These are phyloP conservation scores for Starmerella kuoi DNA, from an alignment of 805 yeast genomes.

Conservation along the genomic window DNA sequence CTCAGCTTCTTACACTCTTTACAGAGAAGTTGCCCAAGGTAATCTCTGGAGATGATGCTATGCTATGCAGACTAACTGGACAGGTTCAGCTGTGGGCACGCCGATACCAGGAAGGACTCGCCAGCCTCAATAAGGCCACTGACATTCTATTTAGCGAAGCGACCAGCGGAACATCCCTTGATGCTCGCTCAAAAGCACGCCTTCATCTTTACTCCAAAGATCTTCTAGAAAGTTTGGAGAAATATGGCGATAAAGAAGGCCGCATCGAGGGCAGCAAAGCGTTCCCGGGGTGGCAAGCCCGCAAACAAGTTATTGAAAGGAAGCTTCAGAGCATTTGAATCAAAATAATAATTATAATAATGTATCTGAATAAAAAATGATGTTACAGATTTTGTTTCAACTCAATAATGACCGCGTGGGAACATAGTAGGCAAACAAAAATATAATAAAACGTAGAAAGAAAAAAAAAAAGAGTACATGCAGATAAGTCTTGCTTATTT, in stretches of 20 bases:
- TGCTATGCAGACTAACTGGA: conserved; percentile 76
- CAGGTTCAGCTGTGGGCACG: conserved; percentile 76
- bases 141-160: conserved; percentile 13
- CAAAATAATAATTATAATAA: too few relatives aligned
- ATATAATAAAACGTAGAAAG: too few relatives aligned
- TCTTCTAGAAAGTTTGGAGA: conserved; percentile 6
- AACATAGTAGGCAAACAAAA: too few relatives aligned
- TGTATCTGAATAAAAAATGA: too few relatives aligned
- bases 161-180: background rate
- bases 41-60: conserved; percentile 44
- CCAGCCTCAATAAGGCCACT: conserved; percentile 75
- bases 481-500: too few relatives aligned
- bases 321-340: background rate
- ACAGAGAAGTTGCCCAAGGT: conserved; percentile 56
- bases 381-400: too few relatives aligned
- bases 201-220: conserved; percentile 12
- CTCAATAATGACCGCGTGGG: too few relatives aligned
- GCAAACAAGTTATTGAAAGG: conserved; percentile 23
- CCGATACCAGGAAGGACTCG: conserved; percentile 79
- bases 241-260: conserved; percentile 53
- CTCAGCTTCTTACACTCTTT: conserved; percentile 26
- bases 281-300: conserved; percentile 85
- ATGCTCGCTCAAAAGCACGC: conserved; percentile 4
- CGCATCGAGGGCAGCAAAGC: conserved; percentile 66
- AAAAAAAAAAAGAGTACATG: too few relatives aligned